Evolutionary conservation across 2,329 filamentous ascomycete genomes (phyloP).

Genomic region (Albifimbria verrucaria): DNA sequence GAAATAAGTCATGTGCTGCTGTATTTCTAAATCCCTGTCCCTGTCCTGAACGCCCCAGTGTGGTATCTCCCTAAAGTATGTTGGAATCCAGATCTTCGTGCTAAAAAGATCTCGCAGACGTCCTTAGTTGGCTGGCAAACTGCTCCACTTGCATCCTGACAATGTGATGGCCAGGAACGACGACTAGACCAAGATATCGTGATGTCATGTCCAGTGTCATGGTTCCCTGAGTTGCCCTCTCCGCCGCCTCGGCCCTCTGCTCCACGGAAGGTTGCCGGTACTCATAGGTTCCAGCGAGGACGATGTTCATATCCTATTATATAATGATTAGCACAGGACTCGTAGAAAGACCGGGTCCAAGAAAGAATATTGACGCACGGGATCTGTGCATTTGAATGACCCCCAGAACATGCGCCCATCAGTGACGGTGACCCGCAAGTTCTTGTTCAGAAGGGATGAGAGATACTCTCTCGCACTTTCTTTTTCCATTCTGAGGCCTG

Average conservation of each 20-base stretch:
- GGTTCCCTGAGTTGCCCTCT: conserved; percentile 32
- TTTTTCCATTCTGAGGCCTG: conserved; percentile 38
- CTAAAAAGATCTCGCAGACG: conserved; percentile 5
- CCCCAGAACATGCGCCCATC: conserved; percentile 89
- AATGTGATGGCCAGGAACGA: conserved; percentile 84
- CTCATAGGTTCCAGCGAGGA: conserved; percentile 82
- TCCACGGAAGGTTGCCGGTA: conserved; percentile 71
- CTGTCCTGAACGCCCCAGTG: not conserved
- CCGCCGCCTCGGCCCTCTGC: conserved; percentile 35
- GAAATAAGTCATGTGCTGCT: no score
- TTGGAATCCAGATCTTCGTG: no score
- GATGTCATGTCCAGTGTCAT: conserved; percentile 72
- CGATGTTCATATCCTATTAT: conserved; percentile 77
- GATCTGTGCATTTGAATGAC: conserved; percentile 91
- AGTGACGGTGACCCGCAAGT: conserved; percentile 72
- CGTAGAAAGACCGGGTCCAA: not conserved
- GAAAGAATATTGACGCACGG: conserved; percentile 49
- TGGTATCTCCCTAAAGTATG: not conserved
- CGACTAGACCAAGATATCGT: conserved; percentile 83
- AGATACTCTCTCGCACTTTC: conserved; percentile 55
- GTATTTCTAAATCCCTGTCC: conserved; percentile 1
- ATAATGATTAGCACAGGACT: not conserved
- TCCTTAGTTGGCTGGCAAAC: conserved; percentile 52
- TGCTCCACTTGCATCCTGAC: conserved; percentile 86
- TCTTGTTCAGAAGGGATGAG: conserved; percentile 69